Evolutionary conservation across 768 basidiomycete genomes (phyloP), one percentile per base, ranked within the genome.

Genomic region (Pholiota microspora): DNA sequence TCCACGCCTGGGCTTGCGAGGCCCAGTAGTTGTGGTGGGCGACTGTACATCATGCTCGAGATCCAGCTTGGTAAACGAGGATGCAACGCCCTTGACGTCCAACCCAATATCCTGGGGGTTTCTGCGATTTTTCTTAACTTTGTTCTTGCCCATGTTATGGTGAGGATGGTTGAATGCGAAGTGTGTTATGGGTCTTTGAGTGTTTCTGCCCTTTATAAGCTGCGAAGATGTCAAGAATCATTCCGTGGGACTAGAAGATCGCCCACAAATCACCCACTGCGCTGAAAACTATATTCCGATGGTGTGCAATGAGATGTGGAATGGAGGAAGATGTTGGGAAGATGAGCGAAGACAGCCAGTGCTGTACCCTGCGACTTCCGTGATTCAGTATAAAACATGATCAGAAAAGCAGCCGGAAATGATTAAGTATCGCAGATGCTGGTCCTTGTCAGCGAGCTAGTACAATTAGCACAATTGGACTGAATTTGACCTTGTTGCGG

Each of bases 11-110:
- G 27, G 15, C 18, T 28, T 21, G 51, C 40, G 40, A 21, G 16
- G 16, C 16, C 40, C 40, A 10, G 40, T 42, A 18, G 40, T 12
- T 8, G 21, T 42, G 21, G 21, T 42, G n/a, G 28, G 29, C 25
- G 25, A 31, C 40, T n/a, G 36, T 10, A 44, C 28, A 3, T 25
- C n/a, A 23, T 51, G n/a, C n/a, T 9, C 21, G 16, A 51, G 34
- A 10, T 51, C 25, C 25, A 51, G 15, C 25, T 51, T 51, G 25
- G 42, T 16, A 18, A 51, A 51, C 7, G 51, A 38, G 4, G 51
- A 31, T n/a, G 38, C 42, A 18, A 51, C 31, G 10, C 29, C 51
- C 28, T 51, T 42, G 51, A 51, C 7, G 27, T 28, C 18, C 8
- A 16, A 42, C 5, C 40, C 21, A 23, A 42, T 12, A 12, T 42